Evolutionary conservation across 805 yeast genomes (phyloP).

Genomic region (Tetrapisispora fleetii): DNA sequence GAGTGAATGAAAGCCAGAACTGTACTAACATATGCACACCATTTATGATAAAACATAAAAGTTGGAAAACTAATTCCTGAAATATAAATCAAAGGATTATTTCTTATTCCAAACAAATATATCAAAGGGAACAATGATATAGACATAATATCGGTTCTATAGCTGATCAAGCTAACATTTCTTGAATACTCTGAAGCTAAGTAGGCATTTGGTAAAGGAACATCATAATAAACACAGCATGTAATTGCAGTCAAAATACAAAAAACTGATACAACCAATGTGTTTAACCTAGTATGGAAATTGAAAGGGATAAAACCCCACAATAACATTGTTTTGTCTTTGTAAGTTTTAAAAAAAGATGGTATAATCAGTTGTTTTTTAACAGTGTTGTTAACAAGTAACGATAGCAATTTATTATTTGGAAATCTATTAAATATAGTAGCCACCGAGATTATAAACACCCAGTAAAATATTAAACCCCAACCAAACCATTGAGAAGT

Average conservation of each 20-base stretch:
- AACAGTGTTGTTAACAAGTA: slow-evolving; percentile 12
- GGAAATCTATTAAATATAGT: slow-evolving; percentile 25
- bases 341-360: slow-evolving; percentile 16
- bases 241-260: slow-evolving; percentile 26
- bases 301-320: slow-evolving; percentile 22
- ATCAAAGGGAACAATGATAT: slow-evolving; percentile 47
- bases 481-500: slow-evolving; percentile 36
- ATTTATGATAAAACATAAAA: slow-evolving; percentile 55
- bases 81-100: slow-evolving; percentile 51
- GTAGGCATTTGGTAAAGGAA: slow-evolving; percentile 33
- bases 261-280: slow-evolving; percentile 27
- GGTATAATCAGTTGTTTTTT: slow-evolving; percentile 23
- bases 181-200: slow-evolving; percentile 26
- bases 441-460: slow-evolving; percentile 25
- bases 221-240: slow-evolving; percentile 28
- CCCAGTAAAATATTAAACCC: slow-evolving; percentile 39
- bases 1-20: slow-evolving; percentile 48
- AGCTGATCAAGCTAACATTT: slow-evolving; percentile 36
- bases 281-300: slow-evolving; percentile 26
- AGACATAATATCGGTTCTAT: slow-evolving; percentile 43
- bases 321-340: slow-evolving; percentile 15
- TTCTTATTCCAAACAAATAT: slow-evolving; percentile 60
- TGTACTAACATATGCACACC: slow-evolving; percentile 47
- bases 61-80: slow-evolving; percentile 55
- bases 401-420: slow-evolving; percentile 12